These are phyloP conservation scores for Plasmodium cynomolgi DNA, from an alignment of 169 alveolate species.

Conservation along the genomic window DNA sequence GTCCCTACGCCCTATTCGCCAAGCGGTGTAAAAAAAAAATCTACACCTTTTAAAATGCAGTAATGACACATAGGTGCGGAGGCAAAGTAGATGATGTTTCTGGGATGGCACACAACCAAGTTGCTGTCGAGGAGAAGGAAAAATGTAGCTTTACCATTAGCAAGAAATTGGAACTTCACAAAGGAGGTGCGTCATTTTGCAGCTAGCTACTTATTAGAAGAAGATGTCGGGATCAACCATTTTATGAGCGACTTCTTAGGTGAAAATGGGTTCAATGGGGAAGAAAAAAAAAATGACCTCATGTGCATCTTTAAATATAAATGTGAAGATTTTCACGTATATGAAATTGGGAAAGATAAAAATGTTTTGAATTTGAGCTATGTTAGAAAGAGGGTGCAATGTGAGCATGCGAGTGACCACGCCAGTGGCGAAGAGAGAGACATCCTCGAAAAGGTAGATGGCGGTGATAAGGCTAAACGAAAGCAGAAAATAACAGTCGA, in stretches of 20 bases:
- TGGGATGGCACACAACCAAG: not conserved
- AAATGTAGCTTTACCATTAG: not conserved
- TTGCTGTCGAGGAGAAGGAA: not conserved
- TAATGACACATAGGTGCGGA: not conserved
- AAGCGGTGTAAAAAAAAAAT: not conserved
- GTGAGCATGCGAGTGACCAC: not conserved
- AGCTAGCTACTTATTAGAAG: conserved; percentile 33
- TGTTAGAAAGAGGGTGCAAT: not conserved
- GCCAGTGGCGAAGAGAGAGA: not conserved
- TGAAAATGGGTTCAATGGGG: conserved; percentile 5
- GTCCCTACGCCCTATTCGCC: not conserved
- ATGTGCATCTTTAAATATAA: conserved; percentile 67
- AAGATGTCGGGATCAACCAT: conserved; percentile 61
- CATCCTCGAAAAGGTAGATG: not conserved
- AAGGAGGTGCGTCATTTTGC: conserved; percentile 18
- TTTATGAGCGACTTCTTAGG: conserved; percentile 48
- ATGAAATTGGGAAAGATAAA: conserved; percentile 56
- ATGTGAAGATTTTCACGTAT: conserved; percentile 76
- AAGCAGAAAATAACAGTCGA: not conserved
- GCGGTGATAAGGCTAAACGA: not conserved
- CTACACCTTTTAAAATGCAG: not conserved
- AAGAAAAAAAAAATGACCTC: conserved; percentile 5
- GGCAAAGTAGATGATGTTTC: not conserved
- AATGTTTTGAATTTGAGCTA: conserved; percentile 48
- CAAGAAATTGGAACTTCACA: not conserved